phyloP scores from a whole-genome alignment of 768 basidiomycete genomes.

The Kwoniella mangroviensis region DNA sequence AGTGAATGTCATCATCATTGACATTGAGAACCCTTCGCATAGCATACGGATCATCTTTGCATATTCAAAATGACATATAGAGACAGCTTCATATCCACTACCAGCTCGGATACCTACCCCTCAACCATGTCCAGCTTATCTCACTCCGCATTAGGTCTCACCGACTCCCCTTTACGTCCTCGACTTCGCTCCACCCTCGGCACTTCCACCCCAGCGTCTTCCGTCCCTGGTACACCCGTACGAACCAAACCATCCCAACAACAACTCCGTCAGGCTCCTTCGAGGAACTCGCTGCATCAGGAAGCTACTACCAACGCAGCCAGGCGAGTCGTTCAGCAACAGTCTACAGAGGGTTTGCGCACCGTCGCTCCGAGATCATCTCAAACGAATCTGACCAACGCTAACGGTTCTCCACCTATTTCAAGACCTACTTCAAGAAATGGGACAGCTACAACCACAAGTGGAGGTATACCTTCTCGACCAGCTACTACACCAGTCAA shows the following conservation, averaged over 20 bases:
- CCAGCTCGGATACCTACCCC: conserved; percentile 38
- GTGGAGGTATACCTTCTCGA: background rate
- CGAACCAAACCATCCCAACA: conserved; percentile 3
- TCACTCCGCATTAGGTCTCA: conserved; percentile 37
- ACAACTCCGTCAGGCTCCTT: conserved; percentile 9
- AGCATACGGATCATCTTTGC: background rate
- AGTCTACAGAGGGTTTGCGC: background rate
- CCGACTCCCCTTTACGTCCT: conserved; percentile 34
- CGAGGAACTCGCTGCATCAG: conserved; percentile 12
- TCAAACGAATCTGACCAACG: conserved; percentile 1
- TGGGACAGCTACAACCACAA: background rate
- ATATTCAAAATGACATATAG: conserved; percentile 17
- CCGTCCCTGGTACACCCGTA: background rate
- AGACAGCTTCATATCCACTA: conserved; percentile 33
- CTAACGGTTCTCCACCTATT: background rate
- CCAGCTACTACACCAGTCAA: conserved; percentile 2
- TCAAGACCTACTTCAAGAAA: conserved; percentile 1
- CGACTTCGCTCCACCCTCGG: conserved; percentile 8
- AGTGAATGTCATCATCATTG: background rate
- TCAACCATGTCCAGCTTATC: conserved; percentile 41
- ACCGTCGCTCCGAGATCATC: background rate
- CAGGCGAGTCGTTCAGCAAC: conserved; percentile 2
- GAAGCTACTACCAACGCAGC: conserved; percentile 24
- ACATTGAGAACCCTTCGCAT: background rate
- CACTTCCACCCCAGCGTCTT: conserved; percentile 6